Evolutionary conservation across 2,329 filamentous ascomycete genomes (phyloP), one percentile per base, ranked within the genome.

Genomic region (Orbilia javanica): DNA sequence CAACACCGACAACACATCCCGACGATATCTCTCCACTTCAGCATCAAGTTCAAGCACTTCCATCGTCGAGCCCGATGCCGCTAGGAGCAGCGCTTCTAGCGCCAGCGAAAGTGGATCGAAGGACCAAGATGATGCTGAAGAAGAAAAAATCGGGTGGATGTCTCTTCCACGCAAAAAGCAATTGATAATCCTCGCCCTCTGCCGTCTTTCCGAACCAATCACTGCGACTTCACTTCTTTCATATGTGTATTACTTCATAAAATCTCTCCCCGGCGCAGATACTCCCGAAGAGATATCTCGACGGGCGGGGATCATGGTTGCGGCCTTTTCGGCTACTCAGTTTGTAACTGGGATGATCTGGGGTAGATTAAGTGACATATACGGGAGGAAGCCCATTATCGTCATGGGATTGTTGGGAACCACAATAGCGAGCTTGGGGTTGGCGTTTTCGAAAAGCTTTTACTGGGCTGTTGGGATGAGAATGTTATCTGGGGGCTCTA

Each of bases 181-280:
- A 84, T 87, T 97, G 20, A 85, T 91, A 31, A 90, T 97, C 72
- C 87, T 97, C 62, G 93, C 91, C 0, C 85, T 96, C 52, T 91
- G 93, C 7, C 89, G 94, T 29, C 86, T 97, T 22, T 93, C 92
- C 10, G 94, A 97, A 83, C 93, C 93, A 2, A 85, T 97, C 39
- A 92, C 93, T 0, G 92, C 96, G 82, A 94, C 92, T 0, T 93
- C 90, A 11, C 84, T 94, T 7, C 88, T 92, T 84, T 88, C 92
- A 1, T 96, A 96, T 84, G 90, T 96, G 86, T 96, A 93, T 84
- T 96, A 95, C 84, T 93, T 96, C 83, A 88, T 97, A n/a, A 90
- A 89, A 81, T 95, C 91, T 74, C 95, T 97, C 81, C 83, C 87
- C 20, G 85, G 88, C 1, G 88, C 90, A 67, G 87, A 87, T 1